Conservation (phyloP, 768 basidiomycete species). For the Termitomyces bulborhizus region DNA sequence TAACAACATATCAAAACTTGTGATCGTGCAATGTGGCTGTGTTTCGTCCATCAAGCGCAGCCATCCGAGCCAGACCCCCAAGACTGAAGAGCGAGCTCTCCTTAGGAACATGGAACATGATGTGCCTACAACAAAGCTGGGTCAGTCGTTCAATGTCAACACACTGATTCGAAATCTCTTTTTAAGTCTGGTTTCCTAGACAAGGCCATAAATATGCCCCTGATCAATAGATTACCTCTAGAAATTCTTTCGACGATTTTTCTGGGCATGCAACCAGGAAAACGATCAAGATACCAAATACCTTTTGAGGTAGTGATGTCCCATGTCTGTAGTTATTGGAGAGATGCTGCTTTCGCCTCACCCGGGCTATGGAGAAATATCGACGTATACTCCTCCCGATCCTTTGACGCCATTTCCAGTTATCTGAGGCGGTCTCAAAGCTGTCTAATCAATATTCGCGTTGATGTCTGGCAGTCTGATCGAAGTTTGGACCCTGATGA, state of each 20-base stretch:
- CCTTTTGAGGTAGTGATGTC: conserved; percentile 32
- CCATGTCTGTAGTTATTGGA: conserved; percentile 38
- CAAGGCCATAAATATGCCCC: neutral
- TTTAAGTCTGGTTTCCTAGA: neutral
- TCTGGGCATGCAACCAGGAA: conserved; percentile 15
- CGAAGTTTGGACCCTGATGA: conserved; percentile 4
- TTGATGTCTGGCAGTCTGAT: conserved; percentile 25
- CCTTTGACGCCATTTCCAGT: conserved; percentile 15
- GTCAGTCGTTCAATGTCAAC: neutral
- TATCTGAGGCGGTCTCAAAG: conserved; percentile 26
- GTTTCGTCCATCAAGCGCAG: neutral
- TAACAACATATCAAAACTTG: neutral
- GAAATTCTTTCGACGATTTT: conserved; percentile 27
- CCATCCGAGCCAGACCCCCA: too few species aligned
- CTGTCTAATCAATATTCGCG: conserved; percentile 21
- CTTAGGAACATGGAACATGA: neutral
- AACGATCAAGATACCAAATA: conserved; percentile 16
- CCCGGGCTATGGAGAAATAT: conserved; percentile 35
- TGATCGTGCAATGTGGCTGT: neutral
- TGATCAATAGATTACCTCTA: conserved; percentile 19
- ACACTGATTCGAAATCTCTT: too few species aligned
- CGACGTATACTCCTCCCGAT: conserved; percentile 21
- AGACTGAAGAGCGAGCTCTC: neutral
- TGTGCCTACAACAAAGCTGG: neutral
- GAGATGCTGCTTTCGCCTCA: conserved; percentile 27